phyloP scores from a whole-genome alignment of 2,329 filamentous ascomycete species.

The Endothia cerciana region DNA sequence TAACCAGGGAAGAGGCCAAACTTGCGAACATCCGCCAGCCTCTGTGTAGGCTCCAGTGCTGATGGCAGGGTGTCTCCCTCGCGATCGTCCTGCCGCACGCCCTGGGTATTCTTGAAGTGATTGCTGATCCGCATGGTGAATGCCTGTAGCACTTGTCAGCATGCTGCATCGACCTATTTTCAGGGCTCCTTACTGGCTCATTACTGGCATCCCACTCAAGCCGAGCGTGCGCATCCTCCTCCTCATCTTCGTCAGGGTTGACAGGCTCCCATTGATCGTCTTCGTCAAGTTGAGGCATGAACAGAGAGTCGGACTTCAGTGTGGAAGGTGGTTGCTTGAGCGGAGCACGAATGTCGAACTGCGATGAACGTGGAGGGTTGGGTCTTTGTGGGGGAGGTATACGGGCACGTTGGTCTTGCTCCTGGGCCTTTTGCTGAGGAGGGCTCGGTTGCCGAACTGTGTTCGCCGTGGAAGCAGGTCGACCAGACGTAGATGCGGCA shows the following conservation, averaged over 20 bases:
- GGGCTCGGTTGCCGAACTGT: conserved; percentile 35
- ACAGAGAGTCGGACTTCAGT: conserved; percentile 68
- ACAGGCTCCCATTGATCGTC: conserved; percentile 75
- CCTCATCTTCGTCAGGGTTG: conserved; percentile 56
- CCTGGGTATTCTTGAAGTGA: conserved; percentile 31
- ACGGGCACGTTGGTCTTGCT: conserved; percentile 10
- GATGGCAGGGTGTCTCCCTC: conserved; percentile 32
- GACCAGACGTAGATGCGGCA: conserved; percentile 48
- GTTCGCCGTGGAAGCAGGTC: conserved; percentile 39
- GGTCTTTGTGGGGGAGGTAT: conserved; percentile 39
- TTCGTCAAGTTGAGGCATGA: conserved; percentile 68
- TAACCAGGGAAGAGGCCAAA: conserved; percentile 39
- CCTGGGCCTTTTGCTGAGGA: conserved; percentile 25
- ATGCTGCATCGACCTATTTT: neutral
- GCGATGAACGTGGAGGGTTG: conserved; percentile 37
- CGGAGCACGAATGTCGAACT: conserved; percentile 40
- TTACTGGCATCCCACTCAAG: conserved; percentile 76
- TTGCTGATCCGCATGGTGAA: conserved; percentile 35
- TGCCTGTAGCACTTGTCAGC: conserved; percentile 41
- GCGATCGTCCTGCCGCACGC: conserved; percentile 3
- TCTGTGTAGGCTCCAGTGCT: conserved; percentile 72
- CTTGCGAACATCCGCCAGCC: conserved; percentile 66
- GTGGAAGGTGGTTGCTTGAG: conserved; percentile 55
- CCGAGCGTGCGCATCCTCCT: conserved; percentile 67
- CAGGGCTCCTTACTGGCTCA: conserved; percentile 57